Percentiles rank a stretch among this genome's conserved stretches.
Evolutionary conservation across 495 filamentous ascomycete species (phyloP).

Genomic region (Lasiosphaeria hispida): DNA sequence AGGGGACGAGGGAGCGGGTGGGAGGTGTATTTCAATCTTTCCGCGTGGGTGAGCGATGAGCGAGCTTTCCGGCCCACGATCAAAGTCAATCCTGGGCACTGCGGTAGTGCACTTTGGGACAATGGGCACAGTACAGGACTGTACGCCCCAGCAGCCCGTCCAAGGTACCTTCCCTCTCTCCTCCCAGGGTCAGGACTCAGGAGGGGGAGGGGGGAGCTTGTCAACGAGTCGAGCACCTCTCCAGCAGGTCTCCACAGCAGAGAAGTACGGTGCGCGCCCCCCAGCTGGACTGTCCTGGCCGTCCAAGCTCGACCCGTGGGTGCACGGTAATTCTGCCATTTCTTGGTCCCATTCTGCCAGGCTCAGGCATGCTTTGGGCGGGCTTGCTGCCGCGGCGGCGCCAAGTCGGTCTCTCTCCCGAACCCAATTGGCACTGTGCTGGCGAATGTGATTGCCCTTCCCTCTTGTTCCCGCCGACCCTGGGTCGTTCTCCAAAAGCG

Average conservation of each 20-base stretch:
- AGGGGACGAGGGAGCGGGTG: conserved; percentile 22
- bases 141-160: conserved; percentile 24
- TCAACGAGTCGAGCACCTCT: conserved; percentile 19
- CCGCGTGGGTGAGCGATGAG: conserved; percentile 22
- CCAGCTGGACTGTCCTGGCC: conserved; percentile 11
- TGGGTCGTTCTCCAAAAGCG: conserved; percentile 12
- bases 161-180: conserved; percentile 22
- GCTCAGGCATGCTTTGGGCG: neutral
- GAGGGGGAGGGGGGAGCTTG: neutral
- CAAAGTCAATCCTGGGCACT: conserved; percentile 26
- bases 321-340: neutral
- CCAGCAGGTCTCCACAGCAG: conserved; percentile 7
- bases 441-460: conserved; percentile 23
- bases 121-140: conserved; percentile 21
- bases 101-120: conserved; percentile 14
- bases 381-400: conserved; percentile 16
- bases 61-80: conserved; percentile 29
- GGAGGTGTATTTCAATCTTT: conserved; percentile 35
- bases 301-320: neutral
- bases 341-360: too few relatives aligned
- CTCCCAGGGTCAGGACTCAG: conserved; percentile 2
- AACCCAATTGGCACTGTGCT: conserved; percentile 27
- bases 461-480: too few relatives aligned
- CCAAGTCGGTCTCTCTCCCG: conserved; percentile 20
- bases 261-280: conserved; percentile 19